Evolutionary conservation across 192 early-diverging fungal species (phyloP).

Genomic region (Coemansia sp.): DNA sequence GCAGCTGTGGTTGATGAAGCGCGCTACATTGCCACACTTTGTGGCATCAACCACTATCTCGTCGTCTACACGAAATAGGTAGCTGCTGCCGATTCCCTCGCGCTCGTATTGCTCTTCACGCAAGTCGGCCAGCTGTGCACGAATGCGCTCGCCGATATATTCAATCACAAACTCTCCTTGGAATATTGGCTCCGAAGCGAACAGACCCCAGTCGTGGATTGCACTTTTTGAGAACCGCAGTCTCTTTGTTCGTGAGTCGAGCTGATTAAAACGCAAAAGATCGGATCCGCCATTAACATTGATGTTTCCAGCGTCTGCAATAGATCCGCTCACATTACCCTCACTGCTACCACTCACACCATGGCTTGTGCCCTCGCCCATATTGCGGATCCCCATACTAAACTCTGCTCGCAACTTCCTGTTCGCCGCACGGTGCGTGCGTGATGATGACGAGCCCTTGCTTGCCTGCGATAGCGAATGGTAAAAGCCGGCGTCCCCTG

Average conservation of each 20-base stretch:
- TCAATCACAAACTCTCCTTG: constrained; percentile 96
- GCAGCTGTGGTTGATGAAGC: constrained; percentile 99
- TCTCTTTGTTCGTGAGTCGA: constrained; percentile 87
- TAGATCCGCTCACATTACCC: not conserved
- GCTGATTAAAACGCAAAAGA: constrained; percentile 86
- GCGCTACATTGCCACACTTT: constrained; percentile 93
- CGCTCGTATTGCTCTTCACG: constrained; percentile 92
- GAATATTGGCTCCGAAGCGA: constrained; percentile 92
- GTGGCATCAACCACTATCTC: constrained; percentile 98
- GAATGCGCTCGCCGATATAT: constrained; percentile 96
- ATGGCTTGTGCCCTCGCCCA: constrained; percentile 19
- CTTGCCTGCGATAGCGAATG: constrained; percentile 44
- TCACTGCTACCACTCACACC: constrained; percentile 1
- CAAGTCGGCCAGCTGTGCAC: constrained; percentile 91
- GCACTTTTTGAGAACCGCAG: constrained; percentile 88
- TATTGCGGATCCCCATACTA: constrained; percentile 64
- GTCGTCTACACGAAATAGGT: constrained; percentile 95
- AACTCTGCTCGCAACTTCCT: constrained; percentile 57
- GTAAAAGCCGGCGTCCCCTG: constrained; percentile 30
- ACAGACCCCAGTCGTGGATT: constrained; percentile 99
- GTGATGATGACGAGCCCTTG: constrained; percentile 59
- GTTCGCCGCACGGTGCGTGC: constrained; percentile 70
- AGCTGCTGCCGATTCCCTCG: constrained; percentile 91
- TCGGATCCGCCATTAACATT: constrained; percentile 52
- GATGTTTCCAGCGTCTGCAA: not conserved